Conservation (phyloP, 257 asterid genomes). For the Capsicum rhomboideum region DNA sequence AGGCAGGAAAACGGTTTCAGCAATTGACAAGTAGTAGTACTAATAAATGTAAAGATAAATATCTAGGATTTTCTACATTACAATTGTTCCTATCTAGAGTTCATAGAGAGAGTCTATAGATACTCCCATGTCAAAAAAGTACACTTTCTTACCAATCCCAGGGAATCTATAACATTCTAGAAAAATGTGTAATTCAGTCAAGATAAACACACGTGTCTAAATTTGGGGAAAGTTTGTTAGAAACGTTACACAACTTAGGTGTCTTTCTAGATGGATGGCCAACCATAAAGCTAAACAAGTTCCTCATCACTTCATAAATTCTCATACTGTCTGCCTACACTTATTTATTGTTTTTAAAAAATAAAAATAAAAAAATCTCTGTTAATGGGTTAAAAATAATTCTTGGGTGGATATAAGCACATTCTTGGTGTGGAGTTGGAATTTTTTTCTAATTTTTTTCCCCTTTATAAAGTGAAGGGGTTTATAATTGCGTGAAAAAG, state of each 20-base stretch:
- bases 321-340: not conserved
- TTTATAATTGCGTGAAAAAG: not conserved
- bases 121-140: too few relatives aligned
- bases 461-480: not conserved
- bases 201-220: not conserved
- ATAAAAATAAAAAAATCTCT: not conserved
- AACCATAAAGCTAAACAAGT: not conserved
- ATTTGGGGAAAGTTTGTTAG: not conserved
- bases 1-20: not conserved
- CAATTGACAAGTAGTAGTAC: not conserved
- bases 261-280: slow-evolving; percentile 1
- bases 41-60: not conserved
- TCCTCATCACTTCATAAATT: not conserved
- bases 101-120: too few relatives aligned
- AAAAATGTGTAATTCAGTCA: not conserved
- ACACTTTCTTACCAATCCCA: not conserved
- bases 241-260: not conserved
- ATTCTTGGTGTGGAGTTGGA: not conserved
- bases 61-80: not conserved
- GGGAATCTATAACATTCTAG: not conserved
- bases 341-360: not conserved
- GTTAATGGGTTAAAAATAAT: not conserved
- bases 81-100: not conserved
- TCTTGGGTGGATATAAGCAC: not conserved
- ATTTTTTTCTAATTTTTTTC: not conserved